Evolutionary conservation across 2,329 filamentous ascomycete genomes (phyloP).

Genomic region (Arthrobotrys pseudoclavata): DNA sequence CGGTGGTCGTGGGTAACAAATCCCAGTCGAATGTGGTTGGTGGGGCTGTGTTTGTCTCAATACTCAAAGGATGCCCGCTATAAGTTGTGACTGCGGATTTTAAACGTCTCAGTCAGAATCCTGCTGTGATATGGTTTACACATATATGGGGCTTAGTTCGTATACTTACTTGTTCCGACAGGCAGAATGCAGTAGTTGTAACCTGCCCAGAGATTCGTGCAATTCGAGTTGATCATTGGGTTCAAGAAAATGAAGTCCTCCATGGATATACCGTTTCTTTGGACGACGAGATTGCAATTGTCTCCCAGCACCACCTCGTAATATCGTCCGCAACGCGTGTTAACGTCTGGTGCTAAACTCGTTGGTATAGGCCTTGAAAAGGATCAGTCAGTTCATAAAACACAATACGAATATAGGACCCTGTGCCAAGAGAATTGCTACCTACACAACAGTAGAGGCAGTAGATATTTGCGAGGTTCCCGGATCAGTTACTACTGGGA

Average conservation of each 20-base stretch:
- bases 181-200: constrained; percentile 65
- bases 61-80: constrained; percentile 52
- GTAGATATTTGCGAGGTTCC: constrained; percentile 48
- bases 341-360: constrained; percentile 62
- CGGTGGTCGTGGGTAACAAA: constrained; percentile 25
- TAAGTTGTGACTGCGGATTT: constrained; percentile 57
- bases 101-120: constrained; percentile 16
- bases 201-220: constrained; percentile 58
- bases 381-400: constrained; percentile 14
- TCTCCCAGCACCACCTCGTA: constrained; percentile 65
- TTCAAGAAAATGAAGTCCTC: constrained; percentile 50
- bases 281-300: constrained; percentile 65
- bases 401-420: constrained; percentile 15
- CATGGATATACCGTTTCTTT: constrained; percentile 62
- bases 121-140: constrained; percentile 10
- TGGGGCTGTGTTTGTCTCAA: constrained; percentile 40
- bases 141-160: constrained; percentile 20
- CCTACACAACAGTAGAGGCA: constrained; percentile 47
- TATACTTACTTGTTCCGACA: constrained; percentile 63
- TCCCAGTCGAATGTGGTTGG: constrained; percentile 44
- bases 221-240: constrained; percentile 47
- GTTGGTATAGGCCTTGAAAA: constrained; percentile 62
- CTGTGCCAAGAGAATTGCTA: background rate
- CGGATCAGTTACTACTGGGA: constrained; percentile 37
- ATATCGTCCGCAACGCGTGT: constrained; percentile 63